Conservation (phyloP, 2,329 filamentous ascomycete species). For the Karstenula rhodostoma region DNA sequence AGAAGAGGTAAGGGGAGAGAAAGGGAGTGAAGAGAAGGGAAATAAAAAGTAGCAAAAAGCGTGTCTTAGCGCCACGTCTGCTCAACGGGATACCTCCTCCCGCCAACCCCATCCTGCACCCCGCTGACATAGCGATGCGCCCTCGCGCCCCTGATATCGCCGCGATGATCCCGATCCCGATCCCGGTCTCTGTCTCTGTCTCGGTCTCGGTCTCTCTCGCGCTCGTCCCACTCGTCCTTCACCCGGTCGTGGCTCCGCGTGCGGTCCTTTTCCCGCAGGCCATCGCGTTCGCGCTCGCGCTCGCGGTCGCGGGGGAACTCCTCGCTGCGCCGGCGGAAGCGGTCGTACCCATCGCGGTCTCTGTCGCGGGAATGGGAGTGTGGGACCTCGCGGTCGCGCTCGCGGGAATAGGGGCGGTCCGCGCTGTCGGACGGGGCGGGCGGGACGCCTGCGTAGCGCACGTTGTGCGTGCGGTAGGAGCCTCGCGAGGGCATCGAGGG, state of each 20-base stretch:
- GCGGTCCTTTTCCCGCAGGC: conserved; percentile 10
- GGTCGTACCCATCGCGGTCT: conserved; percentile 18
- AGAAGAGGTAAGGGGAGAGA: not conserved
- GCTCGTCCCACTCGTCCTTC: conserved; percentile 32
- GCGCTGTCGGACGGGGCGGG: conserved; percentile 25
- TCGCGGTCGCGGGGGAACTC: conserved; percentile 18
- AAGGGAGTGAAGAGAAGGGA: too few species aligned
- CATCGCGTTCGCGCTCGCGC: conserved; percentile 13
- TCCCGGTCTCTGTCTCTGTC: conserved; percentile 13
- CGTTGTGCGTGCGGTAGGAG: conserved; percentile 34
- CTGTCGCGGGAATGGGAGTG: conserved; percentile 19
- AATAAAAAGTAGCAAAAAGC: too few species aligned
- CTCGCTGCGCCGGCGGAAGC: conserved; percentile 20
- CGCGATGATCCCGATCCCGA: conserved; percentile 19
- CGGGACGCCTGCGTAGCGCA: conserved; percentile 32
- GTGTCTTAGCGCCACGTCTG: conserved; percentile 22
- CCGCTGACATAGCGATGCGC: conserved; percentile 45
- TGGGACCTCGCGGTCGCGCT: conserved; percentile 5
- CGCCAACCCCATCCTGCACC: conserved; percentile 46
- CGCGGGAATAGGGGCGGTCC: conserved; percentile 31
- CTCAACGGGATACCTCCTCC: conserved; percentile 42
- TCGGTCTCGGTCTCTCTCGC: conserved; percentile 17
- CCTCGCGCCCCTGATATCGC: conserved; percentile 19
- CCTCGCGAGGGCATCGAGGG: conserved; percentile 36
- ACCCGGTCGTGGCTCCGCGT: conserved; percentile 31